A percentile compares a stretch with the other conserved stretches of the same genome.
Evolutionary conservation across 2,329 filamentous ascomycete species (phyloP).

Genomic region (Beauveria sp.): DNA sequence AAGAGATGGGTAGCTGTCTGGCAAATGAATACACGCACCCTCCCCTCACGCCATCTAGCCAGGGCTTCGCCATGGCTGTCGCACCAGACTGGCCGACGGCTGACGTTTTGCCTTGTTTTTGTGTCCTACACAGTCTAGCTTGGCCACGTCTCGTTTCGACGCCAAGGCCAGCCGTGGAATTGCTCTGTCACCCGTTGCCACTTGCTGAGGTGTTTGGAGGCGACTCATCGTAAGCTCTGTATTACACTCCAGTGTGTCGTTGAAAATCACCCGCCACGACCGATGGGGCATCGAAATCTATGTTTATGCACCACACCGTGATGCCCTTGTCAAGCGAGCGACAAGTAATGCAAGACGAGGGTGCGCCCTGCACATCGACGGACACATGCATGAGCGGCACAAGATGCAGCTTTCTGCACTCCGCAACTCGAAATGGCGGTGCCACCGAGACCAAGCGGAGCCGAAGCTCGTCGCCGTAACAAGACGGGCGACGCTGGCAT

Average conservation of each 20-base stretch:
- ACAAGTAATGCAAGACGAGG: neutral
- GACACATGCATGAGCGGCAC: neutral
- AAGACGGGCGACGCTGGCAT: neutral
- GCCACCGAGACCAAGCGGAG: neutral
- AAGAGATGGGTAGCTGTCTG: neutral
- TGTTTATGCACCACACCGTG: neutral
- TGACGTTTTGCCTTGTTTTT: neutral
- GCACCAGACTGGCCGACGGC: neutral
- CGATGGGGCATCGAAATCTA: neutral
- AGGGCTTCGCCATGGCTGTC: neutral
- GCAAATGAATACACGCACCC: neutral
- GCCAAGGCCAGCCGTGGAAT: neutral
- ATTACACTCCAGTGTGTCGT: neutral
- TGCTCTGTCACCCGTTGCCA: neutral
- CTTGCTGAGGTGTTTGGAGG: neutral
- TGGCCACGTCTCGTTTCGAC: slow-evolving; percentile 3
- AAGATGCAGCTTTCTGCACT: slow-evolving; percentile 6
- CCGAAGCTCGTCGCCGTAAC: neutral
- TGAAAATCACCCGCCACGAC: neutral
- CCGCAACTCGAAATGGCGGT: neutral
- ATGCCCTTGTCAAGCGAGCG: neutral
- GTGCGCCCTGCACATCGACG: neutral
- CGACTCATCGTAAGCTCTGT: neutral
- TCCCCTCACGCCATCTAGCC: neutral
- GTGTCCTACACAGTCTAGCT: slow-evolving; percentile 4